Base-by-base conservation (phyloP, 768 basidiomycete genomes). In the Tulasnella sp. region DNA sequence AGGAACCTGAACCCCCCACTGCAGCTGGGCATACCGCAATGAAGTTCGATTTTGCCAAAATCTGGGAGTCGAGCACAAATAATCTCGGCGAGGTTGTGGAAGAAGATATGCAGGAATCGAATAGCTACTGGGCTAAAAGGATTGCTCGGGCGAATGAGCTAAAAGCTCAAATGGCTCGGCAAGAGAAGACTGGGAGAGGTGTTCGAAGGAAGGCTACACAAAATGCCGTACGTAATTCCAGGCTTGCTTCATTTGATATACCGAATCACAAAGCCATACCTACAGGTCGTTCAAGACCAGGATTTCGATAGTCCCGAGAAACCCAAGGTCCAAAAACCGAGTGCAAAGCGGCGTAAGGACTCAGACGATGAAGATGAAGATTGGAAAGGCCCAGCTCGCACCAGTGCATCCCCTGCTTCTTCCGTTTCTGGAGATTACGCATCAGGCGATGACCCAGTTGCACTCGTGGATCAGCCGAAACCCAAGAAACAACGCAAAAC, bases 31-130 rank as follows among this genome's bases (percentile, higher is more conserved):
- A 86, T 62, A 81, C 84, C n/a, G 82, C 83, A 41, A 79, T 88
- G 36, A 82, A 86, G 9, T 97, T 98, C 78, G 86, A 86, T 6
- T 96, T 95, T 77, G 94, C 95, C 12, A 95, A 95, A 79, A 85
- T 98, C 52, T 98, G 95, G 95, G 87, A 90, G 0, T 88, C 90
- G 29, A 88, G 90, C 73, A 89, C 90, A 77, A 89, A 89, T 69
- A 77, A 82, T 2, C 79, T 92, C 64, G 90, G 90, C 77, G 90
- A 91, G 17, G 77, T 92, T 26, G 83, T 81, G 39, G 90, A 90
- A 62, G 82, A 81, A 5, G 74, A 78, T 17, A 70, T 73, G 0
- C 88, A 87, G 62, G 84, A 88, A 70, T 83, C 82, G 36, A 74
- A 72, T 12, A 89, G 93, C n/a, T 92, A 92, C n/a, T 95, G 93